These are phyloP conservation scores for Aspergillus coremiiformis DNA, from an alignment of 495 filamentous ascomycete genomes.

Conservation along the genomic window DNA sequence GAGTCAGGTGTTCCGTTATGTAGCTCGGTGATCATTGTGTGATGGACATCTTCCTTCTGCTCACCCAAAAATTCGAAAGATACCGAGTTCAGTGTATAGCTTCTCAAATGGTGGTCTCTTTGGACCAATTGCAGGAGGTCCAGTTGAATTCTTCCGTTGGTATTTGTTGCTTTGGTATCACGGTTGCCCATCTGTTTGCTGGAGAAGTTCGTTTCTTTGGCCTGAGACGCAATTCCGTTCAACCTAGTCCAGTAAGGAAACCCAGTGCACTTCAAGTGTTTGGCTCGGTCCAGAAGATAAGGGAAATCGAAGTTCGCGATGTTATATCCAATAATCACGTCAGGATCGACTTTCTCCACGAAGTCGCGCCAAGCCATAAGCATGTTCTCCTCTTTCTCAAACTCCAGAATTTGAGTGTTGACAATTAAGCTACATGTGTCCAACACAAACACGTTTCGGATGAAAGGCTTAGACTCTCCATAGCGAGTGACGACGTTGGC, in stretches of 20 bases:
- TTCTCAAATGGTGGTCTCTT: slow-evolving; percentile 86
- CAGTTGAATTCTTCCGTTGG: slow-evolving; percentile 85
- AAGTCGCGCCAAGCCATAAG: slow-evolving; percentile 84
- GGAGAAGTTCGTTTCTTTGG: slow-evolving; percentile 76
- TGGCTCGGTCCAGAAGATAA: slow-evolving; percentile 86
- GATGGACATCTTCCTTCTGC: slow-evolving; percentile 97
- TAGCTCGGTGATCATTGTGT: slow-evolving; percentile 98
- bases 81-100: slow-evolving; percentile 96
- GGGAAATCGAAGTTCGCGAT: slow-evolving; percentile 99
- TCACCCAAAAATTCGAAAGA: slow-evolving; percentile 94
- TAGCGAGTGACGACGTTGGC: slow-evolving; percentile 96
- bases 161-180: slow-evolving; percentile 89
- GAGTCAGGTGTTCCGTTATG: slow-evolving; percentile 94
- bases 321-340: slow-evolving; percentile 98
- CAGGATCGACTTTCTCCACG: slow-evolving; percentile 83
- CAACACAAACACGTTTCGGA: slow-evolving; percentile 92
- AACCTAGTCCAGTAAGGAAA: slow-evolving; percentile 87
- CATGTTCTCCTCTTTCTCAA: slow-evolving; percentile 74
- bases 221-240: slow-evolving; percentile 52
- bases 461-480: slow-evolving; percentile 90
- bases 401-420: slow-evolving; percentile 87
- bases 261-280: slow-evolving; percentile 61
- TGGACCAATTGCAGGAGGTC: slow-evolving; percentile 91
- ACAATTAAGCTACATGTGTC: slow-evolving; percentile 88
- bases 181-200: slow-evolving; percentile 99